A percentile compares a stretch with the other conserved stretches of the same genome.
These are phyloP conservation scores for Iris pallida DNA, from an alignment of 116 monocot species.

Conservation along the genomic window DNA sequence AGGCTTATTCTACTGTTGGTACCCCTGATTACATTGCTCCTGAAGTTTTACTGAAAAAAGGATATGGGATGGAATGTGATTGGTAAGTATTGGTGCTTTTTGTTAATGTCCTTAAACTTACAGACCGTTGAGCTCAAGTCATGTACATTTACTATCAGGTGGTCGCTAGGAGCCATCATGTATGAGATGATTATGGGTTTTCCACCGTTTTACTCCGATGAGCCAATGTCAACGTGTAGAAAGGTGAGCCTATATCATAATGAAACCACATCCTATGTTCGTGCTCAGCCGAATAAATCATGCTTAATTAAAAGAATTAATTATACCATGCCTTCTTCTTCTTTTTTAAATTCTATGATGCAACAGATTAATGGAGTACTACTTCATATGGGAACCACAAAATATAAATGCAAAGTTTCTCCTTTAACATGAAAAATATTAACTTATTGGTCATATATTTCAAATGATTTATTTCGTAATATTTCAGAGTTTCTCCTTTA, in stretches of 20 bases:
- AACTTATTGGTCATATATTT: too few relatives aligned
- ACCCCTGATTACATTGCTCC: constrained; percentile 81
- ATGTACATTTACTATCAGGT: constrained; percentile 29
- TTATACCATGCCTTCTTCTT: too few relatives aligned
- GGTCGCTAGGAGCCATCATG: constrained; percentile 96
- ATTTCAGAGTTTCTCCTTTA: too few relatives aligned
- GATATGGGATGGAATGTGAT: constrained; percentile 84
- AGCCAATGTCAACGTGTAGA: constrained; percentile 90
- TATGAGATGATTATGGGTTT: constrained; percentile 94
- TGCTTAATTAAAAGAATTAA: too few relatives aligned
- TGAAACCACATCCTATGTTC: background rate
- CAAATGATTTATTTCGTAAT: too few relatives aligned
- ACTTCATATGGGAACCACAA: too few relatives aligned
- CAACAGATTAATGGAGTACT: too few relatives aligned
- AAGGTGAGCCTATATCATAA: constrained; percentile 38
- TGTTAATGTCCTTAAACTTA: background rate
- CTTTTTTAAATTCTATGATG: too few relatives aligned
- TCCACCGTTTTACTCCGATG: constrained; percentile 90
- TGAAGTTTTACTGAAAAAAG: constrained; percentile 63
- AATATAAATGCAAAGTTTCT: too few relatives aligned
- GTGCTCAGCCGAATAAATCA: too few relatives aligned
- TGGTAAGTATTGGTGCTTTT: constrained; percentile 28
- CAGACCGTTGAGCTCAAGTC: background rate
- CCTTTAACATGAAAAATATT: too few relatives aligned
- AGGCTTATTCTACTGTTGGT: constrained; percentile 71